Evolutionary conservation across 345 rosid species (phyloP).

Genomic region (Aegle marmelos): DNA sequence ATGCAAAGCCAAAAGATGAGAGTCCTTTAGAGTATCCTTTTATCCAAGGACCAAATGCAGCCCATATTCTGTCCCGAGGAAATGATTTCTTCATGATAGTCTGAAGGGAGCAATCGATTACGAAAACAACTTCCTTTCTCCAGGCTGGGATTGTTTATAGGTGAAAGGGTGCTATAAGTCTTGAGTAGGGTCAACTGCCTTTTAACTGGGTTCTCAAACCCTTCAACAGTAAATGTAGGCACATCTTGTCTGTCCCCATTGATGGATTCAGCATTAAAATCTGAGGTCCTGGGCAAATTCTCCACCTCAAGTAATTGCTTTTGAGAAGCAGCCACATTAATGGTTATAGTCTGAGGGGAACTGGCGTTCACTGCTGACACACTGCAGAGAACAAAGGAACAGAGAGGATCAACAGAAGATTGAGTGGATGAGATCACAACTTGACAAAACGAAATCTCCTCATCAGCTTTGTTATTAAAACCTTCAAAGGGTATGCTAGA

Average conservation of each 20-base stretch:
- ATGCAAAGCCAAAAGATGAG: slow-evolving; percentile 7
- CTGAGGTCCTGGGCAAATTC: slow-evolving; percentile 17
- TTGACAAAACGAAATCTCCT: slow-evolving; percentile 32
- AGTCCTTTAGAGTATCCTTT: slow-evolving; percentile 13
- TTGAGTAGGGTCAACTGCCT: slow-evolving; percentile 38
- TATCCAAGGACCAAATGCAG: slow-evolving; percentile 8
- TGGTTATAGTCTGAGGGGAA: slow-evolving; percentile 25
- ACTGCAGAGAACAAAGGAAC: slow-evolving; percentile 73
- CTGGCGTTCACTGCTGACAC: slow-evolving; percentile 36
- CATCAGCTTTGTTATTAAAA: slow-evolving; percentile 25
- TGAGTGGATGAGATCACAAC: slow-evolving; percentile 41
- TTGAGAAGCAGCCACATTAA: slow-evolving; percentile 26
- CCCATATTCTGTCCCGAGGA: slow-evolving; percentile 11
- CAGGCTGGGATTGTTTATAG: slow-evolving; percentile 17
- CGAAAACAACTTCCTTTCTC: slow-evolving; percentile 13
- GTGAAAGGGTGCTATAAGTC: slow-evolving; percentile 34
- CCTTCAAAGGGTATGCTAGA: slow-evolving; percentile 36
- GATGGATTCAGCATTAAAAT: slow-evolving; percentile 15
- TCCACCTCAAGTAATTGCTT: slow-evolving; percentile 19
- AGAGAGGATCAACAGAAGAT: slow-evolving; percentile 56
- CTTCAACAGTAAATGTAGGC: slow-evolving; percentile 12
- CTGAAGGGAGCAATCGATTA: slow-evolving; percentile 17
- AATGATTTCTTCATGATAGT: slow-evolving; percentile 1
- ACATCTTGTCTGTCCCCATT: slow-evolving; percentile 21
- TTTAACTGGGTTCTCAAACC: slow-evolving; percentile 23